Conservation (phyloP, 2,329 filamentous ascomycete species). For the Cercospora sp. region DNA sequence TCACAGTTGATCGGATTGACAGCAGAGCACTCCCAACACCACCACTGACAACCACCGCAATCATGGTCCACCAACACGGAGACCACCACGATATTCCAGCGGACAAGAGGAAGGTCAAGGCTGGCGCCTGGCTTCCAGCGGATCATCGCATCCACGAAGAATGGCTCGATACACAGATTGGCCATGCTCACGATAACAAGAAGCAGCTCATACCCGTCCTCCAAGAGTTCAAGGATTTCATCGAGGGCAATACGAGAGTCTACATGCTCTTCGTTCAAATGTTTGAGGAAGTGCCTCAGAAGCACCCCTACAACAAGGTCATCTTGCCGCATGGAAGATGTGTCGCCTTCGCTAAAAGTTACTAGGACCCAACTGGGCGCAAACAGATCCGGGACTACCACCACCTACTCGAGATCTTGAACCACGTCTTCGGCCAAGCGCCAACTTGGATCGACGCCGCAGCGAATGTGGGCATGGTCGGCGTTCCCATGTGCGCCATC, state of each 20-base stretch:
- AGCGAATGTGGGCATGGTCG: conserved; percentile 49
- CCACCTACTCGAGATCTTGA: conserved; percentile 67
- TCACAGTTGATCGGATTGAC: not conserved
- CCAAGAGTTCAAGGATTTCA: conserved; percentile 64
- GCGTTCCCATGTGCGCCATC: conserved; percentile 58
- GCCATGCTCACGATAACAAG: conserved; percentile 54
- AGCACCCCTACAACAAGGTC: conserved; percentile 56
- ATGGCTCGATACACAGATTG: conserved; percentile 61
- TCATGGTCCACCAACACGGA: conserved; percentile 35
- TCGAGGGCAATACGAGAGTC: conserved; percentile 63
- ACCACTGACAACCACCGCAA: conserved; percentile 5
- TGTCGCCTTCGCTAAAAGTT: conserved; percentile 56
- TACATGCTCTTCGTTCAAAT: conserved; percentile 66
- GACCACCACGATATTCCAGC: conserved; percentile 55
- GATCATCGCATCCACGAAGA: conserved; percentile 63
- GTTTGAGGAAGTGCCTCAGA: conserved; percentile 62
- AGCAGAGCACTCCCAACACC: not conserved
- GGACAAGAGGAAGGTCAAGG: conserved; percentile 49
- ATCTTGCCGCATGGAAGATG: conserved; percentile 40
- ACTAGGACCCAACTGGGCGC: conserved; percentile 59
- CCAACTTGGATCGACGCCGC: conserved; percentile 46
- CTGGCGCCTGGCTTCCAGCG: conserved; percentile 63
- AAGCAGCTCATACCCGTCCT: conserved; percentile 60
- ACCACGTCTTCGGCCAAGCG: conserved; percentile 52
- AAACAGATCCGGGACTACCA: conserved; percentile 64